phyloP scores from a whole-genome alignment of 2,329 filamentous ascomycete genomes.

The Verticillium dahliae region DNA sequence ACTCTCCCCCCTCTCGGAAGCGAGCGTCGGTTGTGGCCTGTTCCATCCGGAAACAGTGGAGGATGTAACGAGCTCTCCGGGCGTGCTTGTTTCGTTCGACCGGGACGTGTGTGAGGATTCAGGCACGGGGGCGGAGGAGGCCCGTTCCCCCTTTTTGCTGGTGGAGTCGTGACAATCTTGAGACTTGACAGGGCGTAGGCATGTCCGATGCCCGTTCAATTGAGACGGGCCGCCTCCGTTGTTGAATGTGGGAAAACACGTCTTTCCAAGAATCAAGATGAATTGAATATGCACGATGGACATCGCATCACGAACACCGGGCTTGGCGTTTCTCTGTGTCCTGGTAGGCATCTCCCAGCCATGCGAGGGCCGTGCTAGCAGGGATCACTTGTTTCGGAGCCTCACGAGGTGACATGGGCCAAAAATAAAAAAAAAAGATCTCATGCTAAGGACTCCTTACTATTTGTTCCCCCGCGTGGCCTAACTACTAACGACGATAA shows the following conservation, averaged over 20 bases:
- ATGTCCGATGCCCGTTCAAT: no score
- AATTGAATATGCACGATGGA: not conserved
- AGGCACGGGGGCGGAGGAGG: constrained; percentile 1
- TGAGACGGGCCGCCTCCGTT: no score
- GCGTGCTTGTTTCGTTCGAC: constrained; percentile 7
- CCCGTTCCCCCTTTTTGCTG: not conserved
- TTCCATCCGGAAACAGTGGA: not conserved
- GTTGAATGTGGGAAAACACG: not conserved
- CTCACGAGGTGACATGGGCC: no score
- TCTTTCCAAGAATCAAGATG: not conserved
- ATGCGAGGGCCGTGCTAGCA: not conserved
- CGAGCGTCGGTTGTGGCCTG: not conserved
- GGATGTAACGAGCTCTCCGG: not conserved
- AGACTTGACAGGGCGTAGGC: not conserved
- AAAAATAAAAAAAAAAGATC: not conserved
- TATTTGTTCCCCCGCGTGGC: no score
- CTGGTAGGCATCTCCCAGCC: not conserved
- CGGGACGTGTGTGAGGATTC: constrained; percentile 10
- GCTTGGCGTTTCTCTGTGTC: not conserved
- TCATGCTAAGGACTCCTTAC: not conserved
- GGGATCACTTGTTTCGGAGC: not conserved
- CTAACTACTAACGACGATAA: not conserved
- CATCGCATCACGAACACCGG: not conserved
- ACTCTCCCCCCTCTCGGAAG: not conserved
- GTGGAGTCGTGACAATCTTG: not conserved